Evolutionary conservation across 2,329 filamentous ascomycete species (phyloP).

Genomic region (Neonectria magnoliae): DNA sequence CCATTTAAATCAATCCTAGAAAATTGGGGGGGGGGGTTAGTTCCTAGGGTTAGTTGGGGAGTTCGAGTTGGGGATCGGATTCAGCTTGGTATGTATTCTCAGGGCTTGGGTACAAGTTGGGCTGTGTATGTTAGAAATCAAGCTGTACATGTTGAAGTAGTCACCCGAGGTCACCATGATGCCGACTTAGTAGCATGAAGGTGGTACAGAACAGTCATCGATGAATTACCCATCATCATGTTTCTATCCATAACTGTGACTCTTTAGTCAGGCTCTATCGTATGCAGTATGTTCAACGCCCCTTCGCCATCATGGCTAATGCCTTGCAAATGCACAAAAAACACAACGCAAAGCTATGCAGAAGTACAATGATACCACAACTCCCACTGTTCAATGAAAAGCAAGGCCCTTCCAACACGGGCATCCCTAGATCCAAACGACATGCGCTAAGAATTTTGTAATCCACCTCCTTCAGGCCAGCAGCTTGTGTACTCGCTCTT

Average conservation of each 20-base stretch:
- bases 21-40: no score
- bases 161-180: background rate
- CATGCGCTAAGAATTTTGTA: conserved; percentile 1
- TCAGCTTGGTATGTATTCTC: no score
- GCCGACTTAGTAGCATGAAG: conserved; percentile 7
- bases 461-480: conserved; percentile 34
- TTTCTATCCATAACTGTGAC: conserved; percentile 21
- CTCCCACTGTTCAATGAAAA: conserved; percentile 17
- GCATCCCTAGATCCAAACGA: conserved; percentile 31
- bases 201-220: background rate
- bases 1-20: no score
- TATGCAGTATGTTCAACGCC: conserved; percentile 29
- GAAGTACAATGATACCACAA: conserved; percentile 8
- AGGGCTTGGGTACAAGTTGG: no score
- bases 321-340: conserved; percentile 29
- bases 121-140: no score
- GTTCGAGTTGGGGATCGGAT: no score
- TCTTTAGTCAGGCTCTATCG: conserved; percentile 6
- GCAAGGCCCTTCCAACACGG: conserved; percentile 17
- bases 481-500: conserved; percentile 50
- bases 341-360: conserved; percentile 14
- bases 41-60: no score
- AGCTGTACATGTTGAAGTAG: no score
- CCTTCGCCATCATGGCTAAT: conserved; percentile 33
- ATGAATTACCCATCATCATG: conserved; percentile 7